A percentile compares a stretch with the other conserved stretches of the same genome.
phyloP scores from a whole-genome alignment of 306 rosid species.

The Bauhinia variegata region DNA sequence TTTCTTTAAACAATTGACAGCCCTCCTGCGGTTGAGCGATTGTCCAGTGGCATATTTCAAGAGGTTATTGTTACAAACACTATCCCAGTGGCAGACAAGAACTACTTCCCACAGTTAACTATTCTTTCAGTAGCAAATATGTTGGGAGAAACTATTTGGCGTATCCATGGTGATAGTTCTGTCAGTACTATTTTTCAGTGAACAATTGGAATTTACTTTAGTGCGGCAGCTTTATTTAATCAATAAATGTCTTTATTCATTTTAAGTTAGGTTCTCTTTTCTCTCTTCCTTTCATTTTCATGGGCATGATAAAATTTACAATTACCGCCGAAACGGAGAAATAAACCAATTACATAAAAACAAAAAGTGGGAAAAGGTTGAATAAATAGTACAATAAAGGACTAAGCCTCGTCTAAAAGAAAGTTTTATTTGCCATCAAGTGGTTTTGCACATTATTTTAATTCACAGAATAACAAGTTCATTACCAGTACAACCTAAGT shows the following conservation, averaged over 20 bases:
- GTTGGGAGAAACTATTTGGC: conserved; percentile 98
- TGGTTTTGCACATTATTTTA: too few relatives aligned
- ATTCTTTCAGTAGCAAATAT: conserved; percentile 89
- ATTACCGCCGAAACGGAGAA: too few relatives aligned
- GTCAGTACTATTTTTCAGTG: conserved; percentile 89
- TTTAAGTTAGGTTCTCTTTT: not conserved
- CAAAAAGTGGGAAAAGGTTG: too few relatives aligned
- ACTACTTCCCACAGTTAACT: conserved; percentile 88
- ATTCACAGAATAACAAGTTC: too few relatives aligned
- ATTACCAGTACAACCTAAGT: too few relatives aligned
- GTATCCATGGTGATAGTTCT: conserved; percentile 84
- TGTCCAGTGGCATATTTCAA: conserved; percentile 85
- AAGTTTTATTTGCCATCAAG: too few relatives aligned
- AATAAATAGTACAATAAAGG: too few relatives aligned
- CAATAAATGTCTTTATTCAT: conserved; percentile 6
- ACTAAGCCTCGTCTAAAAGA: too few relatives aligned
- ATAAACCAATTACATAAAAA: too few relatives aligned
- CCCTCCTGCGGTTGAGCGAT: conserved; percentile 92
- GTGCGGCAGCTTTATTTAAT: conserved; percentile 19
- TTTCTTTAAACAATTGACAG: conserved; percentile 44
- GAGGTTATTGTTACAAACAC: conserved; percentile 94
- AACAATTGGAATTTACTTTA: conserved; percentile 6
- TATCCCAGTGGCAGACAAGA: conserved; percentile 76
- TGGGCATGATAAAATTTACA: too few relatives aligned
- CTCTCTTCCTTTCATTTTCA: not conserved